These are phyloP conservation scores for Leptographium wingfieldii DNA, from an alignment of 2,329 filamentous ascomycete genomes.

Conservation along the genomic window DNA sequence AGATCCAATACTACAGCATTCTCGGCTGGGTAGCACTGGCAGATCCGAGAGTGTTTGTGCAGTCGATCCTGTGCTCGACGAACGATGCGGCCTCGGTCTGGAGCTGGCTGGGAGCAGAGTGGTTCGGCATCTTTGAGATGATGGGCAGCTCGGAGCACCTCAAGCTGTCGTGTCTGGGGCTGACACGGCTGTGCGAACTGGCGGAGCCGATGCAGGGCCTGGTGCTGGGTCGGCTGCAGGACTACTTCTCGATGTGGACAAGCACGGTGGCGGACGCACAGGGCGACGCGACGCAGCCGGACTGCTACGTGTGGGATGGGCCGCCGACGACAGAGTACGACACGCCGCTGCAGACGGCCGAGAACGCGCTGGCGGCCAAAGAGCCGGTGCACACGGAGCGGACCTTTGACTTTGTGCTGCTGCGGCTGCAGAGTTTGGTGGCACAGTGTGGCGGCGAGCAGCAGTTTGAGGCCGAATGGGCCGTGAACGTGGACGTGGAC, in stretches of 20 bases:
- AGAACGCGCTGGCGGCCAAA: constrained; percentile 37
- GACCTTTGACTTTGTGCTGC: constrained; percentile 50
- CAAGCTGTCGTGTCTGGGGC: constrained; percentile 60
- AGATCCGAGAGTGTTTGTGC: constrained; percentile 55
- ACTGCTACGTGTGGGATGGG: constrained; percentile 37
- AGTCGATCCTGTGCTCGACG: constrained; percentile 34
- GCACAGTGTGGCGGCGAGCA: constrained; percentile 49
- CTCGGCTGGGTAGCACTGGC: constrained; percentile 66
- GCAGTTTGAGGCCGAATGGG: constrained; percentile 54
- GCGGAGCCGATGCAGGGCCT: constrained; percentile 44
- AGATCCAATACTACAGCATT: constrained; percentile 77
- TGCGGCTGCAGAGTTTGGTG: constrained; percentile 47
- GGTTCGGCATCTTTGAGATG: constrained; percentile 57
- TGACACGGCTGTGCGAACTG: constrained; percentile 60
- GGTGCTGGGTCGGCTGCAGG: constrained; percentile 51
- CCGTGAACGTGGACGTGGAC: constrained; percentile 63
- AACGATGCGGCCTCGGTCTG: constrained; percentile 35
- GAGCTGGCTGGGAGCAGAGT: constrained; percentile 46
- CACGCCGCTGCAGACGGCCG: constrained; percentile 40
- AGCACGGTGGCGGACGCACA: constrained; percentile 54
- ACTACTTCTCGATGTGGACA: constrained; percentile 65
- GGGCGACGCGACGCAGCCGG: constrained; percentile 37
- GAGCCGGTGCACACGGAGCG: constrained; percentile 59
- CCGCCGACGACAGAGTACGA: constrained; percentile 35
- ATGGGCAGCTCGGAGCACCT: constrained; percentile 52